Conservation (phyloP, 257 asterid genomes). For the Solanum tarapatanum region DNA sequence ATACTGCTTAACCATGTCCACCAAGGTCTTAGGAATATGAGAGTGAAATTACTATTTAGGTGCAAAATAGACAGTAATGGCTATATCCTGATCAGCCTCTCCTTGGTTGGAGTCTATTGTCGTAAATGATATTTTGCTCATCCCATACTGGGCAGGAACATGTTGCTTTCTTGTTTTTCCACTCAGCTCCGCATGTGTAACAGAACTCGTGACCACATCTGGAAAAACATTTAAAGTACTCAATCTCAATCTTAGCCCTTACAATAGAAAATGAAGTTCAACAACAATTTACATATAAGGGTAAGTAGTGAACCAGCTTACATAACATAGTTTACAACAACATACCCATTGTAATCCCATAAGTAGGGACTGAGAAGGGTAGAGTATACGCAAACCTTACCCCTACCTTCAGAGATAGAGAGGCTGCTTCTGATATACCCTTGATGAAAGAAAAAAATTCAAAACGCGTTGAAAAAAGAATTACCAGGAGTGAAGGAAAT, state of each 20-base stretch:
- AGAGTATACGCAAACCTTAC: too few relatives aligned
- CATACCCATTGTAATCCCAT: background rate
- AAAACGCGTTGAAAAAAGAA: too few relatives aligned
- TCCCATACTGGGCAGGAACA: slow-evolving; percentile 70
- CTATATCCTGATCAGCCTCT: background rate
- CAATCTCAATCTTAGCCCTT: background rate
- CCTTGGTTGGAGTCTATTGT: background rate
- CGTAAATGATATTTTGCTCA: slow-evolving; percentile 23
- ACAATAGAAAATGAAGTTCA: background rate
- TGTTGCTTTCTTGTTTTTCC: slow-evolving; percentile 52
- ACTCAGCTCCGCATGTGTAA: slow-evolving; percentile 74
- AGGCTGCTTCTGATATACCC: too few relatives aligned
- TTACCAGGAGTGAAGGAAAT: too few relatives aligned
- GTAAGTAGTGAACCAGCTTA: background rate
- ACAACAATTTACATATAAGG: background rate
- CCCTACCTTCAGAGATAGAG: too few relatives aligned
- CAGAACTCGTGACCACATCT: slow-evolving; percentile 84
- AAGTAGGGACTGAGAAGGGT: background rate
- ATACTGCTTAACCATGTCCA: background rate
- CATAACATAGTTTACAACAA: background rate
- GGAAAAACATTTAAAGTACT: slow-evolving; percentile 1
- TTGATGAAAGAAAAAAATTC: too few relatives aligned
- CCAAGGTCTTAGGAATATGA: background rate
- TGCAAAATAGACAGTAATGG: background rate
- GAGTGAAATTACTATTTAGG: background rate